Evolutionary conservation across 2,329 filamentous ascomycete genomes (phyloP).

Genomic region (Plenodomus lindquistii): DNA sequence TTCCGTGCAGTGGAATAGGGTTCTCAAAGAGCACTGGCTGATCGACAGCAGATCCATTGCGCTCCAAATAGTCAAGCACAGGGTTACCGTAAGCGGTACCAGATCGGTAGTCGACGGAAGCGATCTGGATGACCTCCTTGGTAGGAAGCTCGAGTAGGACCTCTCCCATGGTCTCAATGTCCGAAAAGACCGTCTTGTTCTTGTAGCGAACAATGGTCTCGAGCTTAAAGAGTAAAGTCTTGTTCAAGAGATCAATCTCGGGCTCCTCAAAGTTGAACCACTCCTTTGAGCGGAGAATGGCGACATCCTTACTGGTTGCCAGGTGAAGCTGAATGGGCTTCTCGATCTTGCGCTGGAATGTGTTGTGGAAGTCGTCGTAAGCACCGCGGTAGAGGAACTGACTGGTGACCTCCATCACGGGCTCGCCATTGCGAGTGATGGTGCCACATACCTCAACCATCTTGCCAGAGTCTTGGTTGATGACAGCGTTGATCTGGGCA

Average conservation of each 20-base stretch:
- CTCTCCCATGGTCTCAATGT: conserved; percentile 87
- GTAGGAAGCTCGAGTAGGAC: conserved; percentile 92
- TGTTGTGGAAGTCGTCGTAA: conserved; percentile 95
- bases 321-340: conserved; percentile 93
- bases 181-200: conserved; percentile 90
- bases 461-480: conserved; percentile 98
- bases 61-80: conserved; percentile 92
- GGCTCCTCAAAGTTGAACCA: conserved; percentile 91
- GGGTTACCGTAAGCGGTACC: conserved; percentile 93
- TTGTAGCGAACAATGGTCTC: conserved; percentile 92
- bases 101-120: conserved; percentile 94
- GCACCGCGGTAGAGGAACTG: conserved; percentile 95
- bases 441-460: conserved; percentile 99
- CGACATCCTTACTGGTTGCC: conserved; percentile 85
- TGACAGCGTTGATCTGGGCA: conserved; percentile 93
- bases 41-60: conserved; percentile 88
- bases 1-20: conserved; percentile 91
- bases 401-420: conserved; percentile 98
- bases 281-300: conserved; percentile 92
- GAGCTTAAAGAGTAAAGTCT: conserved; percentile 95
- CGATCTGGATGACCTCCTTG: conserved; percentile 96
- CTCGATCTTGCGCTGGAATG: conserved; percentile 96
- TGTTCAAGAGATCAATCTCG: conserved; percentile 84
- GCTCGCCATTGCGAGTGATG: conserved; percentile 77
- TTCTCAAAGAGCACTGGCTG: conserved; percentile 98